These are phyloP conservation scores for Primulina huaijiensis DNA, from an alignment of 257 asterid species.

Conservation along the genomic window DNA sequence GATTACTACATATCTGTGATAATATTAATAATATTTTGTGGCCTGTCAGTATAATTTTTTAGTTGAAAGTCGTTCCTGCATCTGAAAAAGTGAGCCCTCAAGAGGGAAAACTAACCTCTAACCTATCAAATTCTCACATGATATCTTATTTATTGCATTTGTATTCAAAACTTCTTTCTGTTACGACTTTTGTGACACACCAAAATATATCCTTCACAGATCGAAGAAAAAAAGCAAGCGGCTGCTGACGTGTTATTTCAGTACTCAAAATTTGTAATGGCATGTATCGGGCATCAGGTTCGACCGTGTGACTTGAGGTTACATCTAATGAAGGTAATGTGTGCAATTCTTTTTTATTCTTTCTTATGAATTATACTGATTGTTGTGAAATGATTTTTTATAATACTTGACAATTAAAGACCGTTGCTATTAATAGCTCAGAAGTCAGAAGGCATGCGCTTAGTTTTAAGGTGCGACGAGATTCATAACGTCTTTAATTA, in stretches of 20 bases:
- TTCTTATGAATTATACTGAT: neutral
- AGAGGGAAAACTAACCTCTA: neutral
- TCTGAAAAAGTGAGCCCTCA: neutral
- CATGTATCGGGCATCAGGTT: conserved; percentile 73
- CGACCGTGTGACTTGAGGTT: conserved; percentile 92
- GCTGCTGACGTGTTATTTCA: conserved; percentile 88
- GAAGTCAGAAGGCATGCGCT: neutral
- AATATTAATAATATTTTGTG: neutral
- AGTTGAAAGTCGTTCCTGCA: neutral
- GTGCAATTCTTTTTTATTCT: neutral
- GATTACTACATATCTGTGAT: too few species aligned
- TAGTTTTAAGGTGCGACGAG: neutral
- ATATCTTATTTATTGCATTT: neutral
- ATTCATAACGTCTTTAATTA: neutral
- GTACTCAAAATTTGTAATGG: conserved; percentile 83
- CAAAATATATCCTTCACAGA: conserved; percentile 35
- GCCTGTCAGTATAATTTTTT: neutral
- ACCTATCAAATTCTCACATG: too few species aligned
- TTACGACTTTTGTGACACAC: conserved; percentile 13
- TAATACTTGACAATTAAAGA: neutral
- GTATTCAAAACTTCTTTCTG: neutral
- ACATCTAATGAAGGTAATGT: conserved; percentile 93
- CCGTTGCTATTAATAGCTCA: neutral
- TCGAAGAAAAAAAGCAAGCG: conserved; percentile 90
- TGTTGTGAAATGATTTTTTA: neutral